Percentiles rank a stretch among this genome's conserved stretches.
phyloP scores from a whole-genome alignment of 306 rosid genomes.

The Betula pendula region DNA sequence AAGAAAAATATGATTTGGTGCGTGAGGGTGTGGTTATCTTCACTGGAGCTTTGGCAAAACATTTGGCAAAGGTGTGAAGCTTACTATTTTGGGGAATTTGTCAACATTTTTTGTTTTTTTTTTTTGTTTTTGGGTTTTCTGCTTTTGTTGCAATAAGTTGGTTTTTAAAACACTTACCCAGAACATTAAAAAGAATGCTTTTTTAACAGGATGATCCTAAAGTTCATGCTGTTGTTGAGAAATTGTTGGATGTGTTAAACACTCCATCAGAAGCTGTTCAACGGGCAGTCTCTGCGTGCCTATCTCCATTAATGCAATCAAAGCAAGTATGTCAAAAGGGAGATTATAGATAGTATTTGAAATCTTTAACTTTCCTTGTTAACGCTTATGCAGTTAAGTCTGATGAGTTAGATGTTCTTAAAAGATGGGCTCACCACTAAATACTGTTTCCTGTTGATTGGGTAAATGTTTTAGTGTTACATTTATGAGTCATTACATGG shows the following conservation, averaged over 20 bases:
- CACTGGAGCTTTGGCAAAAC: constrained; percentile 96
- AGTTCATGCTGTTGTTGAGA: constrained; percentile 89
- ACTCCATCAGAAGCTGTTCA: constrained; percentile 99
- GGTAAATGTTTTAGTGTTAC: background rate
- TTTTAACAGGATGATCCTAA: constrained; percentile 84
- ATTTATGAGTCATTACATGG: background rate
- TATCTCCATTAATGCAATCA: constrained; percentile 92
- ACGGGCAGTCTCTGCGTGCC: constrained; percentile 89
- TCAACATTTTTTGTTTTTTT: background rate
- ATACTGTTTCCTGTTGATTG: background rate
- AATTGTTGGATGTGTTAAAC: constrained; percentile 87
- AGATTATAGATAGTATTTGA: constrained; percentile 12
- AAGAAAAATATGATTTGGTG: constrained; percentile 92
- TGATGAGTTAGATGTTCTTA: background rate
- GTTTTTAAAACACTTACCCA: background rate
- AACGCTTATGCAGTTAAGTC: constrained; percentile 16
- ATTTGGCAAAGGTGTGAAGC: constrained; percentile 72
- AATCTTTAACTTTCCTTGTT: constrained; percentile 10
- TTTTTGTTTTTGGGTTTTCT: too few species aligned
- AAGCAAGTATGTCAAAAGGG: constrained; percentile 60
- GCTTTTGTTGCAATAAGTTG: background rate
- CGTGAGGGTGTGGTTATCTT: constrained; percentile 99
- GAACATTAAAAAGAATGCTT: background rate
- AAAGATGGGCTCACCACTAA: background rate
- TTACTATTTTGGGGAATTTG: constrained; percentile 4